phyloP scores from a whole-genome alignment of 495 filamentous ascomycete species.

The Melanomma pulvis-pyrius region DNA sequence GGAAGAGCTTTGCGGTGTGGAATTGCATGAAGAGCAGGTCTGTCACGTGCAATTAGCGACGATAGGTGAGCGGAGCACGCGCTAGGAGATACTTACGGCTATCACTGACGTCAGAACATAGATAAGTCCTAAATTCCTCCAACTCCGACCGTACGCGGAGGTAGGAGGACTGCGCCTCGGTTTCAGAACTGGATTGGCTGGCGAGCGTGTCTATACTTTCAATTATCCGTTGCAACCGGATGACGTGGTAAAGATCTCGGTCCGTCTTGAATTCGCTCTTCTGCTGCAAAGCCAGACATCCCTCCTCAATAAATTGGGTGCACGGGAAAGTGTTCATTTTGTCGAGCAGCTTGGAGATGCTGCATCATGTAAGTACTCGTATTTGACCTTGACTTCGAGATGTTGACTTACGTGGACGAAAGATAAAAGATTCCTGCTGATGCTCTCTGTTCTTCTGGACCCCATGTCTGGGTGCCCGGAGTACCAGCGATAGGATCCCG shows the following conservation, averaged over 20 bases:
- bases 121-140: constrained; percentile 19
- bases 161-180: constrained; percentile 10
- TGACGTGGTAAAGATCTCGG: constrained; percentile 28
- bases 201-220: constrained; percentile 26
- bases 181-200: constrained; percentile 8
- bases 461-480: constrained; percentile 13
- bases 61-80: background rate
- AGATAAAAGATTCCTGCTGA: constrained; percentile 29
- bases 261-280: constrained; percentile 30
- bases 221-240: constrained; percentile 29
- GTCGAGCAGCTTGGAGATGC: constrained; percentile 28
- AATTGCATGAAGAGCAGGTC: constrained; percentile 32
- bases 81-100: constrained; percentile 15
- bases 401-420: constrained; percentile 29
- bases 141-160: constrained; percentile 11
- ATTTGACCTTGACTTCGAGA: background rate
- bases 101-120: constrained; percentile 22
- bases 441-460: constrained; percentile 28
- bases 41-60: background rate
- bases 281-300: constrained; percentile 18
- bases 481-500: constrained; percentile 8
- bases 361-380: constrained; percentile 1
- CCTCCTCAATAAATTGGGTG: constrained; percentile 27
- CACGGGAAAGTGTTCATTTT: constrained; percentile 31
- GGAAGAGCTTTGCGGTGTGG: constrained; percentile 33